A percentile compares a stretch with the other conserved stretches of the same genome.
phyloP scores from a whole-genome alignment of 768 basidiomycete species.

The Tephrocybe rancida region DNA sequence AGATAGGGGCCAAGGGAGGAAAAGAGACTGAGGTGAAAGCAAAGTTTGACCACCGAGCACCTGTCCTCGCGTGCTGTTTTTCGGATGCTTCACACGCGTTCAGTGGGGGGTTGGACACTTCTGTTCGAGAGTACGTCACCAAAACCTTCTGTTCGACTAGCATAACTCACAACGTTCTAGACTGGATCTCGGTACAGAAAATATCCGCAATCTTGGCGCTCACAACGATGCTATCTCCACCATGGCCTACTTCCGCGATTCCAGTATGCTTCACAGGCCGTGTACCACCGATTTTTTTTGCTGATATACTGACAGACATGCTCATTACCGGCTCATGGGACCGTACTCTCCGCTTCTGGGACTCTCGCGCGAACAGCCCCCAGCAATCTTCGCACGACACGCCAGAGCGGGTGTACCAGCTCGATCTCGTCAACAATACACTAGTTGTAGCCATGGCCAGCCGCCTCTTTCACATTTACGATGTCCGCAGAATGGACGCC shows the following conservation, averaged over 20 bases:
- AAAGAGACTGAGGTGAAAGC: constrained; percentile 66
- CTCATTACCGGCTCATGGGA: constrained; percentile 95
- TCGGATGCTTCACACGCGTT: constrained; percentile 68
- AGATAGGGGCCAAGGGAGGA: constrained; percentile 62
- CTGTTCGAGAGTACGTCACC: constrained; percentile 74
- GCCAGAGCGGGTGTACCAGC: constrained; percentile 84
- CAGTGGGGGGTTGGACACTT: constrained; percentile 86
- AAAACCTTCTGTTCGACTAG: not conserved
- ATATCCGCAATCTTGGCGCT: constrained; percentile 72
- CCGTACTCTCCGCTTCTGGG: constrained; percentile 85
- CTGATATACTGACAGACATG: constrained; percentile 43
- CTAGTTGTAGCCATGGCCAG: constrained; percentile 95
- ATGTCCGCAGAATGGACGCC: constrained; percentile 74
- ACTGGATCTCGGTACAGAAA: constrained; percentile 76
- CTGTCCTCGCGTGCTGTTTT: constrained; percentile 85
- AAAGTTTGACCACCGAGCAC: constrained; percentile 89
- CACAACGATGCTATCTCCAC: constrained; percentile 82
- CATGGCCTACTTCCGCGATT: constrained; percentile 68
- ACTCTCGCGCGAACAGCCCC: constrained; percentile 62
- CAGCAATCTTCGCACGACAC: constrained; percentile 64
- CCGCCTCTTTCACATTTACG: constrained; percentile 87
- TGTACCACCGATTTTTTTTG: not conserved
- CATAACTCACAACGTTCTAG: constrained; percentile 36
- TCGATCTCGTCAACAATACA: constrained; percentile 76
- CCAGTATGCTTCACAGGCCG: constrained; percentile 47